phyloP scores from a whole-genome alignment of 352 stramenopile species.

The Halophytophthora batemanensis region DNA sequence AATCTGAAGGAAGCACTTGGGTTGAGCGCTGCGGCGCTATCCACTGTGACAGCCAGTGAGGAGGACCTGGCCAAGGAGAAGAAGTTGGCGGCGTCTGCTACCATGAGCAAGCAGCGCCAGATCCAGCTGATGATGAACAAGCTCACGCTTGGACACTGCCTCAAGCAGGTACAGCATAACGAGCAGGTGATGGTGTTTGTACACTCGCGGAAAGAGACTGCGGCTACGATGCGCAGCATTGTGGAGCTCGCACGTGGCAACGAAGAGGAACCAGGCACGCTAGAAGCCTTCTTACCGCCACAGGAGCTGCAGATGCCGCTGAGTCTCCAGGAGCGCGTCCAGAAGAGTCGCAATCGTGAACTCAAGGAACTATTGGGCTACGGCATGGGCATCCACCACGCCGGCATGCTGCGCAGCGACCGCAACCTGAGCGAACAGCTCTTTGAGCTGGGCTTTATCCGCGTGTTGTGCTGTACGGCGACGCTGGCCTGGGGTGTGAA shows the following conservation, averaged over 20 bases:
- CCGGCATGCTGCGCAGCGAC: conserved; percentile 95
- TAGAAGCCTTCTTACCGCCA: conserved; percentile 63
- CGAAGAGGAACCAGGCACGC: conserved; percentile 46
- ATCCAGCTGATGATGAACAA: conserved; percentile 87
- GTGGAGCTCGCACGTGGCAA: conserved; percentile 84
- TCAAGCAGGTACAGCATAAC: conserved; percentile 58
- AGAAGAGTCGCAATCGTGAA: conserved; percentile 95
- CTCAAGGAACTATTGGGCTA: conserved; percentile 92
- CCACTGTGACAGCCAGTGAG: conserved; percentile 41
- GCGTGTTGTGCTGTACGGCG: conserved; percentile 97
- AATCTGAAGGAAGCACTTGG: conserved; percentile 64
- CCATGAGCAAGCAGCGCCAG: conserved; percentile 59
- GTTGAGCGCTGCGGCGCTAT: conserved; percentile 42
- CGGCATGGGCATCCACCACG: conserved; percentile 98
- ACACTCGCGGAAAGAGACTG: conserved; percentile 98
- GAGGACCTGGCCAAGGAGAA: conserved; percentile 47
- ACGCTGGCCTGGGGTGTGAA: conserved; percentile 99
- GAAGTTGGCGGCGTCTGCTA: conserved; percentile 25
- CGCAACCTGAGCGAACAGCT: conserved; percentile 97
- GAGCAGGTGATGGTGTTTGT: conserved; percentile 99
- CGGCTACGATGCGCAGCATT: conserved; percentile 92
- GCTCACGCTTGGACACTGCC: conserved; percentile 64
- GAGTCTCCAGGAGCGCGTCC: conserved; percentile 62
- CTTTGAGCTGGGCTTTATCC: conserved; percentile 96
- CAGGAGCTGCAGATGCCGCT: conserved; percentile 52